A percentile compares a stretch with the other conserved stretches of the same genome.
Evolutionary conservation across 257 asterid species (phyloP).

Genomic region (Ocimum tenuiflorum): DNA sequence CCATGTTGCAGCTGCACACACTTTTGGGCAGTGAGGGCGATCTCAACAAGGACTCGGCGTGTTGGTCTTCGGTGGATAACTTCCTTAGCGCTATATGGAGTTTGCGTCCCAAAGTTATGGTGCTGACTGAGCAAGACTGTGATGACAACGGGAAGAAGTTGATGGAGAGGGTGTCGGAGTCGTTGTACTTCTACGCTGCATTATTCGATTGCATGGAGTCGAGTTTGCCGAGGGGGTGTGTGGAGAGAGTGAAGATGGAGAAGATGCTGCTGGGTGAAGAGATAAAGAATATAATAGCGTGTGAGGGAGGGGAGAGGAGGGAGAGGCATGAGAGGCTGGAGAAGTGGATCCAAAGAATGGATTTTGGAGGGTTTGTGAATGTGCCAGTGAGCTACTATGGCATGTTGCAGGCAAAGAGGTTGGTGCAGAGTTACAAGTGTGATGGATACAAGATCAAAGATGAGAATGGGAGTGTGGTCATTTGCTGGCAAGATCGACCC

Average conservation of each 20-base stretch:
- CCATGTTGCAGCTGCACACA: slow-evolving; percentile 50
- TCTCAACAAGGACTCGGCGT: not conserved
- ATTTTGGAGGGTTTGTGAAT: slow-evolving; percentile 42
- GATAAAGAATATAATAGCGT: slow-evolving; percentile 61
- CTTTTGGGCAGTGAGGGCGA: slow-evolving; percentile 38
- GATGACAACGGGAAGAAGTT: slow-evolving; percentile 50
- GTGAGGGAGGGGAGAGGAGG: slow-evolving; percentile 64
- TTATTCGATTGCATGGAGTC: slow-evolving; percentile 70
- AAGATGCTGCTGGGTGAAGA: slow-evolving; percentile 68
- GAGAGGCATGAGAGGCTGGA: slow-evolving; percentile 75
- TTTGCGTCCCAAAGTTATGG: slow-evolving; percentile 60
- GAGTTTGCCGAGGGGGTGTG: slow-evolving; percentile 47
- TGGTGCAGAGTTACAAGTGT: slow-evolving; percentile 46
- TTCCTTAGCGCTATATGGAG: slow-evolving; percentile 55
- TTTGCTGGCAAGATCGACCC: slow-evolving; percentile 77
- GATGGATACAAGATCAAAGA: slow-evolving; percentile 73
- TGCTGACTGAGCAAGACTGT: slow-evolving; percentile 67
- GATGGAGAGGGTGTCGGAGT: slow-evolving; percentile 70
- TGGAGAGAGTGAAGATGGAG: slow-evolving; percentile 63
- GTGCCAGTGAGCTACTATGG: slow-evolving; percentile 61
- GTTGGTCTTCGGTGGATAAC: slow-evolving; percentile 16
- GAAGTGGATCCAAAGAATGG: slow-evolving; percentile 55
- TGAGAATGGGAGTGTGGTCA: slow-evolving; percentile 54
- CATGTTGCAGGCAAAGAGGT: slow-evolving; percentile 62
- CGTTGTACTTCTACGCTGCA: slow-evolving; percentile 59